These are phyloP conservation scores for Melocanna baccifera DNA, from an alignment of 176 grass and related monocot genomes.

Conservation along the genomic window DNA sequence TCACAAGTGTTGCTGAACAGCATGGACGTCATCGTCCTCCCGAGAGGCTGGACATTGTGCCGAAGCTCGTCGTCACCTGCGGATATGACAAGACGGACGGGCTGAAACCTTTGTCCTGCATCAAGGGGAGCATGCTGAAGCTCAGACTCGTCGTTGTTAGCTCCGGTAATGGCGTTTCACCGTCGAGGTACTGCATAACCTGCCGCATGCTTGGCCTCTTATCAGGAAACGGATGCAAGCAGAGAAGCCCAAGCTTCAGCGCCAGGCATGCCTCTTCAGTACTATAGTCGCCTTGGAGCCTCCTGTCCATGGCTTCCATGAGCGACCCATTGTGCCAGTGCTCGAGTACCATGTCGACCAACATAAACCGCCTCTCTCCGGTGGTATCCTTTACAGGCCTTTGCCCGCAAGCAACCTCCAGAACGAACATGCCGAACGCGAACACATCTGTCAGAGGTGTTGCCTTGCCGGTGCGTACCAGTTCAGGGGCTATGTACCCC, in stretches of 20 bases:
- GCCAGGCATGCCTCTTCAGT: too few relatives aligned
- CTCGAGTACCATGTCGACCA: too few relatives aligned
- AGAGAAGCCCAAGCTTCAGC: too few relatives aligned
- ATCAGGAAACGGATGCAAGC: not conserved
- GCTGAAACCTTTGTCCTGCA: not conserved
- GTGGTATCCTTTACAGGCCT: too few relatives aligned
- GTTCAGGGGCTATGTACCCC: conserved; percentile 43
- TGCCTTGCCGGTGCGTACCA: conserved; percentile 12
- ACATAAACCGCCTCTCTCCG: not conserved
- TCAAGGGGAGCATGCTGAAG: not conserved
- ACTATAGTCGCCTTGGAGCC: too few relatives aligned
- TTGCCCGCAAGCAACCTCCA: not conserved
- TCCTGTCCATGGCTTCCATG: too few relatives aligned
- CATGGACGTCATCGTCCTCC: too few relatives aligned
- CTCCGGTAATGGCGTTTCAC: not conserved
- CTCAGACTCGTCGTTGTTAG: not conserved
- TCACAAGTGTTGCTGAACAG: too few relatives aligned
- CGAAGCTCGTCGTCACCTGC: not conserved
- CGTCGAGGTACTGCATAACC: conserved; percentile 13
- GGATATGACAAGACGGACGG: not conserved
- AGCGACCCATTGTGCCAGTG: too few relatives aligned
- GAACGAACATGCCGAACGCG: conserved; percentile 26
- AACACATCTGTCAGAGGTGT: conserved; percentile 34
- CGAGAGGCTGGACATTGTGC: not conserved
- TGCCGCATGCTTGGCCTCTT: conserved; percentile 8